Conservation (phyloP, 202 grass and related monocot species). For the Brachypodium distachyon region DNA sequence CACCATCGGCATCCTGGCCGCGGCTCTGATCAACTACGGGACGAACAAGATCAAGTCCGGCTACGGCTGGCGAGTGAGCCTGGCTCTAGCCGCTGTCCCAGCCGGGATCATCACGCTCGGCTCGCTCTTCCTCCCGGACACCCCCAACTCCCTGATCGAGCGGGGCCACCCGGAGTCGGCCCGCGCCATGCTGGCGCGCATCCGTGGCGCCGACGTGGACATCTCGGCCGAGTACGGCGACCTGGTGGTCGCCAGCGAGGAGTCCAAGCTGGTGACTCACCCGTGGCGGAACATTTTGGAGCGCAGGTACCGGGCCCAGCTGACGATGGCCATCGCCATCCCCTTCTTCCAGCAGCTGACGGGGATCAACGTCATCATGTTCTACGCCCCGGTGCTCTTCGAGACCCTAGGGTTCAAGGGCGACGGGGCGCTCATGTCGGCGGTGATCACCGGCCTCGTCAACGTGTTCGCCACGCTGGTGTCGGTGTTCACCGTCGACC, state of each 20-base stretch:
- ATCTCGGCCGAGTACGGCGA: constrained; percentile 62
- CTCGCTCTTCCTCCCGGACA: constrained; percentile 72
- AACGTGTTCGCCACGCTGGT: constrained; percentile 59
- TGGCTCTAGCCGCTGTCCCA: constrained; percentile 58
- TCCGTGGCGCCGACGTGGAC: constrained; percentile 58
- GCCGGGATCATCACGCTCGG: constrained; percentile 66
- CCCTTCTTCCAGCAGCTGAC: constrained; percentile 90
- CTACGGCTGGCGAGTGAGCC: constrained; percentile 72
- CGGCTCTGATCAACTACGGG: constrained; percentile 83
- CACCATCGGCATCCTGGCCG: constrained; percentile 77
- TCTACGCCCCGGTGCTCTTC: constrained; percentile 88
- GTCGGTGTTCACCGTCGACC: constrained; percentile 62
- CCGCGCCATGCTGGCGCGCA: constrained; percentile 31
- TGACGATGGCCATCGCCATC: constrained; percentile 70
- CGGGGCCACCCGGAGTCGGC: constrained; percentile 52
- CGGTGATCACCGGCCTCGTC: constrained; percentile 65
- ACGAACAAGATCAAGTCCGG: constrained; percentile 68
- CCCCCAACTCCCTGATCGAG: constrained; percentile 69
- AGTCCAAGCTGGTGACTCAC: constrained; percentile 51
- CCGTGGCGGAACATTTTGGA: constrained; percentile 63
- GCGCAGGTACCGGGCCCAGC: constrained; percentile 61
- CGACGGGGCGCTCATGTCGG: constrained; percentile 73
- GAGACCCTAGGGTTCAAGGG: constrained; percentile 62
- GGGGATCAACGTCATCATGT: constrained; percentile 89
- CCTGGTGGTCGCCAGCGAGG: constrained; percentile 56